Evolutionary conservation across 208 protist species (phyloP), one percentile per base, ranked within the genome.

Genomic region (Leishmania arabica): DNA sequence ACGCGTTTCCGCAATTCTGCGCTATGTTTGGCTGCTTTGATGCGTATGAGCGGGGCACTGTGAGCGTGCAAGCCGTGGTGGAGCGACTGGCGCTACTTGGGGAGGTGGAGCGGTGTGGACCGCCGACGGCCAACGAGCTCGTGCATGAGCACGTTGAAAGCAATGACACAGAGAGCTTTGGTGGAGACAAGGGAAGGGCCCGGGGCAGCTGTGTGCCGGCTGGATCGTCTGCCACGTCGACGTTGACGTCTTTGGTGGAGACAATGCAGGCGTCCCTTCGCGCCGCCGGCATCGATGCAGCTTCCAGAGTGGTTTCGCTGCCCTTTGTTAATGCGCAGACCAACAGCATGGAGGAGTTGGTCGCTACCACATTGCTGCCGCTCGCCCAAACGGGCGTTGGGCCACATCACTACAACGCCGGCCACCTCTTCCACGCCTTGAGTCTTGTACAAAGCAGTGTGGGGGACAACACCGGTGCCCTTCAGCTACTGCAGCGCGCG

Each of bases 1-100:
- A 91, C n/a, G 83, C 88, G 34, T 96, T 96, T 82, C 95, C 95
- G 24, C 85, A 70, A 11, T 70, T 96, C 66, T 87, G 91, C 45
- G 80, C 74, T 47, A 74, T 89, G 24, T 88, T 95, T 69, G 83
- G 88, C 42, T 81, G 77, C 77, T 90, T 94, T 54, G 81, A 74
- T 11, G 89, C 76, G 31, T 87, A 87, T 71, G 47, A 83, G 45
- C 77, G 69, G 8, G 91, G 92, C 45, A 84, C 47, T 37, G 86
- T 93, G 40, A 92, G 79, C 54, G 92, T 90, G 37, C 78, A 86
- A 54, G 86, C 87, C 9, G 75, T 95, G 42, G 77, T 95, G 62
- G 79, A 90, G 49, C 85, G 87, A 9, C 75, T 96, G 31, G 75
- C 77, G 54, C 66, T 81, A 17, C 82, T 91, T 45, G 88, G 88